Base-by-base conservation (phyloP, 2,329 filamentous ascomycete genomes). In the Magnaporthiopsis poae region DNA sequence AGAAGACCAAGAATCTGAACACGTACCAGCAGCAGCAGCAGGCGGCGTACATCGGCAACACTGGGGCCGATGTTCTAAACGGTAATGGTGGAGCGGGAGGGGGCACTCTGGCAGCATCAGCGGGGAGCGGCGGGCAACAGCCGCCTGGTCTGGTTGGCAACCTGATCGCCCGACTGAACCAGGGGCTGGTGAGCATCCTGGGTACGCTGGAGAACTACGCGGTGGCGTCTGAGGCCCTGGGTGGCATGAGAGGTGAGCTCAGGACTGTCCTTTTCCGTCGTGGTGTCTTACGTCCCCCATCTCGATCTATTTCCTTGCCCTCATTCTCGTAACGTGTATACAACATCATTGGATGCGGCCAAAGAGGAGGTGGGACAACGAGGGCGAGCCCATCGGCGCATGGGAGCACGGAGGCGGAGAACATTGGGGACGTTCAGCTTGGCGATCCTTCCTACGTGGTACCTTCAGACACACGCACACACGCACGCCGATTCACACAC, bases 191-290 rank as follows among this genome's bases (percentile, higher is more conserved):
- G n/a, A 80, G 78, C 21, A 77, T 80, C 21, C 71, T 78, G 66
- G 74, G 73, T 18, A 78, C 78, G 5, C 70, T 80, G 27, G 77
- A 79, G 64, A 80, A 80, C 68, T 80, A 80, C 66, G 75, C 74
- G n/a, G 77, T 74, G 25, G 76, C 78, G 1, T 80, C 80, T 66
- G 78, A 80, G 69, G 78, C 78, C n/a, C 69, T 80, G 63, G 77
- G 78, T 33, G 78, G 78, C 18, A 80, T 80, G 78, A 74, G 78
- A 75, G 78, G 79, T 79, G 69, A 71, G 73, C 31, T 25, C 8
- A 35, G 29, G n/a, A 11, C 18, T 60, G n/a, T 27, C 39, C 7
- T 11, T 36, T 33, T 27, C 25, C 15, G 39, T 33, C 21, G 35
- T 18, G 13, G 11, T n/a, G 18, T 56, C 5, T n/a, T 25, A 21